phyloP scores from a whole-genome alignment of 257 asterid genomes.

The Echium plantagineum region DNA sequence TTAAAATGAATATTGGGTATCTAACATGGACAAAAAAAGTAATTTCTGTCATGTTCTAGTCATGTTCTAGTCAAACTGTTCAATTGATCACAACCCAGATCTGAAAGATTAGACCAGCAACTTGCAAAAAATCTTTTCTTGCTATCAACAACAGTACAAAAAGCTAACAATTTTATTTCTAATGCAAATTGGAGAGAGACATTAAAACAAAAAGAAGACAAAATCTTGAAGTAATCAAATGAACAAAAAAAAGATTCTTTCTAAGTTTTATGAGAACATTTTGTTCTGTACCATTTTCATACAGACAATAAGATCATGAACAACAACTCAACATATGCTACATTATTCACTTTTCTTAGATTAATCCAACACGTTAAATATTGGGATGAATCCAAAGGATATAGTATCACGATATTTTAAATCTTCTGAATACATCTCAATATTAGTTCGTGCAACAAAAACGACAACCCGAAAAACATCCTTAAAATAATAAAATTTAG shows the following conservation, averaged over 20 bases:
- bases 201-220: background rate
- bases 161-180: background rate
- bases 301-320: too few relatives aligned
- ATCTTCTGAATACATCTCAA: too few relatives aligned
- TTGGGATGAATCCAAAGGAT: too few relatives aligned
- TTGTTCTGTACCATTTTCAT: background rate
- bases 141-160: background rate
- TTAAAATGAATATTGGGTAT: background rate
- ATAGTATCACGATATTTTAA: too few relatives aligned
- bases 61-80: background rate
- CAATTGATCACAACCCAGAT: background rate
- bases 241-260: background rate
- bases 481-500: background rate
- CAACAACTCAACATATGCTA: too few relatives aligned
- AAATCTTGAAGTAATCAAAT: too few relatives aligned
- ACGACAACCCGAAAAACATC: too few relatives aligned
- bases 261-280: background rate
- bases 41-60: background rate
- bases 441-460: background rate
- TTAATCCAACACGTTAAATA: too few relatives aligned
- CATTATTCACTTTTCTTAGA: too few relatives aligned
- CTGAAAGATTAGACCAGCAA: background rate
- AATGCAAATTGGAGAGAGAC: background rate
- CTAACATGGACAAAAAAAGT: background rate
- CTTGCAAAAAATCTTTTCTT: background rate